Base-by-base conservation (phyloP, 176 grass and related monocot genomes). In the Oryza coarctata region DNA sequence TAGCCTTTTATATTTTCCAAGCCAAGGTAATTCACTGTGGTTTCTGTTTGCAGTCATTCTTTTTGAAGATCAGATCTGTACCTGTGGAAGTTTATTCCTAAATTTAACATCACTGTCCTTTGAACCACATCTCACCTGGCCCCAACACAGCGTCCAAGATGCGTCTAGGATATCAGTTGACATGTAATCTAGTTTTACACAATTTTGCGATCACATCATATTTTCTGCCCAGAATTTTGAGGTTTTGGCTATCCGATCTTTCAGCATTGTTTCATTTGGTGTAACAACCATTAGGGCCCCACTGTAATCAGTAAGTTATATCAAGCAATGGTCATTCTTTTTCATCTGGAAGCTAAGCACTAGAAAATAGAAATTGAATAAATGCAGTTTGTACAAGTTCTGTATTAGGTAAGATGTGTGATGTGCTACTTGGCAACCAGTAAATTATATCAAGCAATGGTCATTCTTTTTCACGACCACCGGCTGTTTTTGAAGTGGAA, bases 101-200 rank as follows among this genome's bases (percentile, higher is more conserved):
- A 34, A 81, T 31, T 76, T 81, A 76, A 64, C 52, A 81, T 67
- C 39, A 32, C 29, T 25, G 27, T 68, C 33, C 68, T 18, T 23
- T 52, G 41, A 76, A 65, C 63, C 39, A 34, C 64, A 74, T 70
- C 38, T 85, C 52, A 65, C 57, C 52, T 71, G 60, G 58, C 41
- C 76, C 76, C 33, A 38, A 57, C 55, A 23, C 67, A 70, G 72
- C 30, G 14, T 75, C 62, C 45, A 70, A 75, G 50, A 50, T 20
- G 52, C 73, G 76, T 65, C 81, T 88, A 79, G 86, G 70, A 64
- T 85, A 65, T 58, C 27, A 65, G 15, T 65, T 85, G 71, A 85
- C 50, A 30, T 89, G 52, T 65, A 89, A 76, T 84, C 63, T 81
- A 65, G 64, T 50, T 68, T 31, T 63, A 81, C 64, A 81, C 52